A percentile compares a stretch with the other conserved stretches of the same genome.
Conservation (phyloP, 305 asterid genomes). For the Striga hermonthica region DNA sequence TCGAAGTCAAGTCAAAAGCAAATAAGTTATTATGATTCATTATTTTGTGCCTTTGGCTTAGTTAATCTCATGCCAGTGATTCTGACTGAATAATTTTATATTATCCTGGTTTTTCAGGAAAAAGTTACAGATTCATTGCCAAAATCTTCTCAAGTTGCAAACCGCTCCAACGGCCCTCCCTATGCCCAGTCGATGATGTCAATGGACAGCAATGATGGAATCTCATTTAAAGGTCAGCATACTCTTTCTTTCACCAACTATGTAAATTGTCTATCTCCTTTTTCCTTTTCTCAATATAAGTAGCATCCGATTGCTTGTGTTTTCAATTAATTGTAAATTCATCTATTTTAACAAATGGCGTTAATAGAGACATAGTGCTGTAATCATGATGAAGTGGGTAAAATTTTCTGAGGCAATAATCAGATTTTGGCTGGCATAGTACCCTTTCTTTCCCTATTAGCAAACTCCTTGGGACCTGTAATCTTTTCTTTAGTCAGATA, state of each 20-base stretch:
- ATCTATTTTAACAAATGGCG: no score
- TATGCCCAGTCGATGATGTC: conserved; percentile 57
- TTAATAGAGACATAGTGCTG: no score
- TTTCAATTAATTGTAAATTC: no score
- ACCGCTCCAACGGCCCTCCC: conserved; percentile 61
- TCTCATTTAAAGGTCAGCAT: conserved; percentile 62
- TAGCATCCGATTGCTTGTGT: no score
- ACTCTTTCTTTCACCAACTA: neutral
- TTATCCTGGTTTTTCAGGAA: conserved; percentile 53
- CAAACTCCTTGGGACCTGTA: no score
- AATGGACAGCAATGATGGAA: conserved; percentile 83
- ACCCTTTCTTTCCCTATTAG: no score
- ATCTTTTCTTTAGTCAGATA: no score
- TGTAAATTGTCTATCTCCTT: no score
- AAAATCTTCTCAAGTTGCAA: conserved; percentile 64
- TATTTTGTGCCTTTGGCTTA: conserved; percentile 13
- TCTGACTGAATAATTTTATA: conserved; percentile 22
- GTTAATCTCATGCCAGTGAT: neutral
- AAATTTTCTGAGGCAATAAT: no score
- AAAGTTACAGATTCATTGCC: conserved; percentile 64
- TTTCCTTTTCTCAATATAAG: no score
- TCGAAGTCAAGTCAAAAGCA: neutral
- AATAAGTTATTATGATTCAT: neutral
- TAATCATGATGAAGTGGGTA: no score
- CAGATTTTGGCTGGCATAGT: no score